Evolutionary conservation across 1,139 yeast species (phyloP).

Genomic region (Kurtzmaniella quercitrusa): DNA sequence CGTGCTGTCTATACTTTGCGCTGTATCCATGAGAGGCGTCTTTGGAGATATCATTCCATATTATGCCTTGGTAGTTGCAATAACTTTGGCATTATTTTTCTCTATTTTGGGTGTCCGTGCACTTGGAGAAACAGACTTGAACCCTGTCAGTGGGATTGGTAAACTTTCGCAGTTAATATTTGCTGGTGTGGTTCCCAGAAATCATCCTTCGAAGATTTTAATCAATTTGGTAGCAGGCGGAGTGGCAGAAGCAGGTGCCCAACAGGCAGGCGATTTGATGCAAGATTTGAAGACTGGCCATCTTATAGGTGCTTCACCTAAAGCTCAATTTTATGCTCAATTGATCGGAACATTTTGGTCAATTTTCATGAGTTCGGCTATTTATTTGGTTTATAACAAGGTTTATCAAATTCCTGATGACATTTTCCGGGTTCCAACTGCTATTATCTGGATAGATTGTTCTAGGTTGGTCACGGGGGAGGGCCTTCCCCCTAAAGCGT

Average conservation of each 20-base stretch:
- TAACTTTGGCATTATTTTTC: slow-evolving; percentile 69
- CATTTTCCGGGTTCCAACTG: slow-evolving; percentile 86
- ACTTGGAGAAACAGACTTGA: slow-evolving; percentile 91
- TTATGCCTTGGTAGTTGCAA: slow-evolving; percentile 64
- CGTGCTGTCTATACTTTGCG: slow-evolving; percentile 62
- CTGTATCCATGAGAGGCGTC: slow-evolving; percentile 57
- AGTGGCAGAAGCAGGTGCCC: slow-evolving; percentile 97
- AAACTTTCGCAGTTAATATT: slow-evolving; percentile 86
- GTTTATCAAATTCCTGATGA: slow-evolving; percentile 83
- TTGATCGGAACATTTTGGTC: slow-evolving; percentile 84
- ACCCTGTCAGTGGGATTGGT: slow-evolving; percentile 96
- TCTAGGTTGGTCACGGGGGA: slow-evolving; percentile 89
- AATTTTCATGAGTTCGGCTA: slow-evolving; percentile 68
- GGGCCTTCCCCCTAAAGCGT: slow-evolving; percentile 80
- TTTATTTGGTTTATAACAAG: slow-evolving; percentile 76
- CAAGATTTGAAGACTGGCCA: slow-evolving; percentile 96
- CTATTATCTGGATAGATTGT: slow-evolving; percentile 95
- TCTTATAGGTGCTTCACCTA: slow-evolving; percentile 85
- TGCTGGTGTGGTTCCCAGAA: slow-evolving; percentile 73
- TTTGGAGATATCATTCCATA: slow-evolving; percentile 72
- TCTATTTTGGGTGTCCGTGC: slow-evolving; percentile 90
- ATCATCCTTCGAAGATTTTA: slow-evolving; percentile 76
- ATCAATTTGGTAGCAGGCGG: slow-evolving; percentile 94
- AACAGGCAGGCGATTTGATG: slow-evolving; percentile 97
- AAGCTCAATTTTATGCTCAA: slow-evolving; percentile 89